A percentile compares a stretch with the other conserved stretches of the same genome.
Evolutionary conservation across 129 eudicot genomes (phyloP).

Genomic region (Centaurea solstitialis): DNA sequence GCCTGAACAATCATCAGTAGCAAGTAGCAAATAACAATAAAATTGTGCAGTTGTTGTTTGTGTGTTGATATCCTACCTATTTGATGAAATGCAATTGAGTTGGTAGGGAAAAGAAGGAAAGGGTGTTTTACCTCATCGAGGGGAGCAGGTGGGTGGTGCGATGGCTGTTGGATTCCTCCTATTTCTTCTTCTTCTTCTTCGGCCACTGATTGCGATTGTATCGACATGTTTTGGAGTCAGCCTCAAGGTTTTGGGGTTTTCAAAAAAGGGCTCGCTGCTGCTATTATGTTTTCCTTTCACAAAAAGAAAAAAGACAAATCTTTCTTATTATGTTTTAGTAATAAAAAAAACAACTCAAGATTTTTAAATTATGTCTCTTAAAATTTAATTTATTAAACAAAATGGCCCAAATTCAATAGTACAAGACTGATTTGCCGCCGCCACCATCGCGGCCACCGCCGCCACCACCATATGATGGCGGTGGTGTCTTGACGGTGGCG

Average conservation of each 20-base stretch:
- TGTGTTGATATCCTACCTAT: neutral
- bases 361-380: too few relatives aligned
- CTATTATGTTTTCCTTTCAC: too few relatives aligned
- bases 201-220: constrained; percentile 25
- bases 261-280: constrained; percentile 12
- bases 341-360: too few relatives aligned
- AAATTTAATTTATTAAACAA: too few relatives aligned
- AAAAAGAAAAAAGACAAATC: too few relatives aligned
- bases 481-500: too few relatives aligned
- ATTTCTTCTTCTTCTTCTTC: constrained; percentile 34
- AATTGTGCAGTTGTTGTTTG: neutral
- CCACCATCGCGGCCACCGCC: too few relatives aligned
- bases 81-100: neutral
- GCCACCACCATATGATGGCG: too few relatives aligned
- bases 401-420: too few relatives aligned
- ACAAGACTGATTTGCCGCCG: too few relatives aligned
- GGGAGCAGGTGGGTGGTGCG: constrained; percentile 65
- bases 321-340: too few relatives aligned
- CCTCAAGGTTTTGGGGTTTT: constrained; percentile 7
- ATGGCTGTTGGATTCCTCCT: constrained; percentile 11
- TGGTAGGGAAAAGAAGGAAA: neutral
- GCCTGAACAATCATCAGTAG: neutral
- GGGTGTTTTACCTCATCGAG: constrained; percentile 48
- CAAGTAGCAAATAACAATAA: neutral
- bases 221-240: constrained; percentile 34